Evolutionary conservation across 1,284 basidiomycete species (phyloP), one percentile per base, ranked within the genome.

Genomic region (Cryptococcus maquisensis): DNA sequence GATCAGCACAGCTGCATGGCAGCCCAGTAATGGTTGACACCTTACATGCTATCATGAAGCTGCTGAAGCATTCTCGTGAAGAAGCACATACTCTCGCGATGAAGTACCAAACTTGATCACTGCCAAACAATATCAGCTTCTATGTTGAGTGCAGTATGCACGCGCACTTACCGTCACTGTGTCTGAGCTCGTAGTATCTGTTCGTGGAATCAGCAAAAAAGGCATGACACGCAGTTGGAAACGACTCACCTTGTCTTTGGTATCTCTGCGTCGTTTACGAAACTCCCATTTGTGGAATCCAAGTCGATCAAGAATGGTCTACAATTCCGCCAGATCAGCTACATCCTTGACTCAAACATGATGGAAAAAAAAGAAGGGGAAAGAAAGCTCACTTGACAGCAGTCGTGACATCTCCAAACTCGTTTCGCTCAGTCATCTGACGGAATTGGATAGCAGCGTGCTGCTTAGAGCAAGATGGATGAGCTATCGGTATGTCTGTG

Each of bases 391-490:
- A 91, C 92, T 96, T 96, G 49, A 91, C 82, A 1, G 81, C 77
- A 10, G 83, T 80, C 68, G 88, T 91, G 8, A 82, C 79, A 52
- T 82, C 83, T 3, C 95, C 95, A 65, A 86, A 90, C 71, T 98
- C 92, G 72, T 95, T 89, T 67, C 87, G 88, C 65, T 88, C 85
- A 60, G 84, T 83, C 2, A 95, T 82, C 67, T 87, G 86, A 21
- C 95, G 87, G 78, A 88, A 93, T 77, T 99, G 96, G 38, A 98
- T 86, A 4, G 87, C 96, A 21, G 95, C 94, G 69, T 99, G 96
- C 72, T 99, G 96, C 72, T 99, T 99, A 1, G 95, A 98, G 64
- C 90, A 93, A 4, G 94, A 98, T 1, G 94, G 93, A 72, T 99
- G 95, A 57, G 95, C 92, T 39, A 97, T 78, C 2, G 87, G 82